Conservation (phyloP, 306 rosid genomes). For the Casuarina glauca region DNA sequence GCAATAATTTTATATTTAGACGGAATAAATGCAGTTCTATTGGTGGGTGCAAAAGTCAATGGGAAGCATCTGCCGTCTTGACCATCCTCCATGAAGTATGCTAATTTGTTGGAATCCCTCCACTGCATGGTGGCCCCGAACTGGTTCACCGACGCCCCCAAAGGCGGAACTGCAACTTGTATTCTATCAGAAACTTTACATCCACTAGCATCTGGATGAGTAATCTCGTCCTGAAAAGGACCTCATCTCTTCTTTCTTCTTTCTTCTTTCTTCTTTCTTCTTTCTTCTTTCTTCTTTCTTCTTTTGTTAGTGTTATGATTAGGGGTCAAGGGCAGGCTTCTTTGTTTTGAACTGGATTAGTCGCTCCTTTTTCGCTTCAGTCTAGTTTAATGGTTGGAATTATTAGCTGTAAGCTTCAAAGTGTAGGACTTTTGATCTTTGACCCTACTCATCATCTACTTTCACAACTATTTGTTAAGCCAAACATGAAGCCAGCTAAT, state of each 20-base stretch:
- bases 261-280: too few species aligned
- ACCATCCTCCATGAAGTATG: constrained; percentile 31
- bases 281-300: too few species aligned
- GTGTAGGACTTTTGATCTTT: constrained; percentile 16
- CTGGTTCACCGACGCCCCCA: not conserved
- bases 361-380: constrained; percentile 15
- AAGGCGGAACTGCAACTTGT: not conserved
- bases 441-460: constrained; percentile 19
- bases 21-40: not conserved
- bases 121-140: constrained; percentile 24
- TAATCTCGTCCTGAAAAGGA: too few species aligned
- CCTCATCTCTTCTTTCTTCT: too few species aligned
- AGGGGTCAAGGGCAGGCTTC: too few species aligned
- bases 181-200: not conserved
- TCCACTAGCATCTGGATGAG: too few species aligned
- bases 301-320: too few species aligned
- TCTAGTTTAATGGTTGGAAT: constrained; percentile 3
- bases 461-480: constrained; percentile 22
- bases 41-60: constrained; percentile 39
- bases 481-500: constrained; percentile 38
- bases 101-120: constrained; percentile 29
- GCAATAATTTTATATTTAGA: not conserved
- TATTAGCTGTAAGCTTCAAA: constrained; percentile 25
- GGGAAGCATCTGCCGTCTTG: constrained; percentile 27
- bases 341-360: not conserved